Evolutionary conservation across 2,329 filamentous ascomycete species (phyloP).

Genomic region (Aspergillus hortae): DNA sequence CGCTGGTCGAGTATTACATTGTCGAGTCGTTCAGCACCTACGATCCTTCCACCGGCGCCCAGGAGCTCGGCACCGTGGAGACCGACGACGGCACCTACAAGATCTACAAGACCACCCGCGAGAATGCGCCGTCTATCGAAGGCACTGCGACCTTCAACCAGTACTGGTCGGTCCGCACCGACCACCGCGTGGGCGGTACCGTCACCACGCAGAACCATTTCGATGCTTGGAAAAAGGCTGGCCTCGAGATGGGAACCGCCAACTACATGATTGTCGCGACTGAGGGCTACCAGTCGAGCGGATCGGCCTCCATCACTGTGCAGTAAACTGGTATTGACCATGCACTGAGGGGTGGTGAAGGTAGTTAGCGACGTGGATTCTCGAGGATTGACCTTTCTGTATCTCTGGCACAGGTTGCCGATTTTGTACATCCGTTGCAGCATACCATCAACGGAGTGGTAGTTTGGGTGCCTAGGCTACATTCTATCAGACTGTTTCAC

Average conservation of each 20-base stretch:
- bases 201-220: constrained; percentile 38
- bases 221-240: constrained; percentile 31
- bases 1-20: constrained; percentile 39
- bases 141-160: constrained; percentile 43
- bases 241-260: constrained; percentile 28
- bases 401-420: too few relatives aligned
- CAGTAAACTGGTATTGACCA: constrained; percentile 2
- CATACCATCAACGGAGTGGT: too few relatives aligned
- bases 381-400: background rate
- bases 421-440: too few relatives aligned
- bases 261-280: constrained; percentile 42
- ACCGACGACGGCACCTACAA: constrained; percentile 39
- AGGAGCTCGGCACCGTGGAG: constrained; percentile 32
- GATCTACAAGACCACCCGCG: constrained; percentile 35
- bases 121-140: constrained; percentile 38
- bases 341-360: background rate
- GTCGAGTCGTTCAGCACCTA: constrained; percentile 33
- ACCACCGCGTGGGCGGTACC: constrained; percentile 32
- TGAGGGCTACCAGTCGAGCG: constrained; percentile 42
- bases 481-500: too few relatives aligned
- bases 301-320: constrained; percentile 35
- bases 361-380: background rate
- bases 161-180: constrained; percentile 41
- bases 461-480: too few relatives aligned
- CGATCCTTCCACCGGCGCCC: constrained; percentile 28